Conservation (phyloP, 2,329 filamentous ascomycete species). For the Diaporthe caulivora region DNA sequence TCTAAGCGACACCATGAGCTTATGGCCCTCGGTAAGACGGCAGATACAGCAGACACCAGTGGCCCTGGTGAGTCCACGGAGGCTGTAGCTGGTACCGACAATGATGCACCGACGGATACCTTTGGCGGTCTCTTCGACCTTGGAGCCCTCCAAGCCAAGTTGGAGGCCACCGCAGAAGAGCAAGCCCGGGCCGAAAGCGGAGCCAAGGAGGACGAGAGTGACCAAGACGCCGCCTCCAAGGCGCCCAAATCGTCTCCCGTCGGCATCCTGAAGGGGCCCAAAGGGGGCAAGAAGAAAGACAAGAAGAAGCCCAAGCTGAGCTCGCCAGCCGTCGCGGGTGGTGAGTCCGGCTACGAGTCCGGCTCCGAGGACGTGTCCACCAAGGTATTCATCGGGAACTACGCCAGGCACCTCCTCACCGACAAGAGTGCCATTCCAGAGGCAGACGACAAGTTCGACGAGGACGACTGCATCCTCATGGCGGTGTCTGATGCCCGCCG, state of each 20-base stretch:
- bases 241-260: neutral
- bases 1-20: slow-evolving; percentile 13
- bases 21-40: slow-evolving; percentile 25
- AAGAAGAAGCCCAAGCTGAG: slow-evolving; percentile 36
- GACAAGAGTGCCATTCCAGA: slow-evolving; percentile 25
- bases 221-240: slow-evolving; percentile 15
- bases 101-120: neutral
- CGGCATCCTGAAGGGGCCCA: neutral
- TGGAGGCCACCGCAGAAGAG: slow-evolving; percentile 25
- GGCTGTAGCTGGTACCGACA: slow-evolving; percentile 4
- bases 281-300: slow-evolving; percentile 4
- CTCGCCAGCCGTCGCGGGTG: slow-evolving; percentile 42
- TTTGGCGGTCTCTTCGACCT: slow-evolving; percentile 28
- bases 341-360: slow-evolving; percentile 47
- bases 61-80: slow-evolving; percentile 21
- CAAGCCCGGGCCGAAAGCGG: slow-evolving; percentile 20
- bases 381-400: slow-evolving; percentile 35
- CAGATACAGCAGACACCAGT: slow-evolving; percentile 11
- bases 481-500: slow-evolving; percentile 51
- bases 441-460: slow-evolving; percentile 36
- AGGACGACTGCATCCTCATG: slow-evolving; percentile 47
- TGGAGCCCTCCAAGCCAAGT: neutral
- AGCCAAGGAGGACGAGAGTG: neutral
- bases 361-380: slow-evolving; percentile 38
- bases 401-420: slow-evolving; percentile 15